Evolutionary conservation across 805 yeast species (phyloP), one percentile per base, ranked within the genome.

Genomic region (Kregervanrija pseudodelftensis): DNA sequence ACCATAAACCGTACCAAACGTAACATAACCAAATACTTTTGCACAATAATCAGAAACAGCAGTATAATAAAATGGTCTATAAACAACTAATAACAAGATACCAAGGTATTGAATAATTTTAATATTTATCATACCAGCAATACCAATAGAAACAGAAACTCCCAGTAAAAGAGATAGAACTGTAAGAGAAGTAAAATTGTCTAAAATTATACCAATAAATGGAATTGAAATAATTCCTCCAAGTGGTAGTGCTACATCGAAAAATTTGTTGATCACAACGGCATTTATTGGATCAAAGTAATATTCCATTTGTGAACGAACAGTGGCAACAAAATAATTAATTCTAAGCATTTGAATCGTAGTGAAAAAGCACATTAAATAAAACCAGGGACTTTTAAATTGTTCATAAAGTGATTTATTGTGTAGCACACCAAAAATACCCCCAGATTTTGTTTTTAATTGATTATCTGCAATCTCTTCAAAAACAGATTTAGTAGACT

Each of bases 1-100:
- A 1, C 98, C 98, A 59, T 91, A 91, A 7, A 91, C 82, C 1
- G 89, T 85, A 33, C 97, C 97, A 65, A 91, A 90, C 1, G 95
- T 88, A 44, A 79, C 82, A 63, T 85, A 89, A 0, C 98, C 98
- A 67, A 91, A 90, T 31, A 90, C 91, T 60, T 90, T 90, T 30
- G 95, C 95, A 56, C 89, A 77, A 61, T 82, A 88, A 63, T 91
- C 97, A 1, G 95, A 85, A 7, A 89, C 87, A 1, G 95, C 86
- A 1, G 98, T 90, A 64, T 90, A 91, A 59, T 85, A 89, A 58
- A 90, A 85, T 10, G 98, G 96, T 61, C 98, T 74, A 64, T 85
- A 89, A 1, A 85, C 69, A 10, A 88, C 97, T 52, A 90, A 67
- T 30, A 85, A 51, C 2, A 79, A 53, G 37, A 90, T 84, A 3